phyloP scores from a whole-genome alignment of 78 protist genomes.

The Speleostelium caveatum region DNA sequence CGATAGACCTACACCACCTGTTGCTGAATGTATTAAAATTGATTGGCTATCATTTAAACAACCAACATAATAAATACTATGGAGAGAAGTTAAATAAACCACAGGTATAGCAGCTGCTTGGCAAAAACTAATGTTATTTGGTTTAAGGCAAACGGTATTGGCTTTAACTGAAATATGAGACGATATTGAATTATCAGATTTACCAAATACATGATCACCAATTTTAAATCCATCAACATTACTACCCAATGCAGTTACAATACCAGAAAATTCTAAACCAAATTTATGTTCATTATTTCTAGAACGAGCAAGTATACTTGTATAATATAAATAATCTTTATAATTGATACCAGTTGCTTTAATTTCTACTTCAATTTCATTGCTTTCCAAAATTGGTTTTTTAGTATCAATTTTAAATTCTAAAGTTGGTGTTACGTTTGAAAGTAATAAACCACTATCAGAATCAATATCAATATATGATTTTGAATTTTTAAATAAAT shows the following conservation, averaged over 20 bases:
- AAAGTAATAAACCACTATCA: background rate
- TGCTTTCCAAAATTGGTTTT: background rate
- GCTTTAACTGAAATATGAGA: background rate
- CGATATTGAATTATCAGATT: background rate
- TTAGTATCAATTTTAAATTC: background rate
- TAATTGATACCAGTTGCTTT: slow-evolving; percentile 6
- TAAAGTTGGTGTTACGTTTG: background rate
- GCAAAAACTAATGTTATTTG: background rate
- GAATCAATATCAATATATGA: background rate
- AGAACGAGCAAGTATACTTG: background rate
- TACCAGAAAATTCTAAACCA: background rate
- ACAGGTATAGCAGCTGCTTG: slow-evolving; percentile 54
- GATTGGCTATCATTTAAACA: background rate
- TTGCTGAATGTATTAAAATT: background rate
- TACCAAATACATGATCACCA: slow-evolving; percentile 9
- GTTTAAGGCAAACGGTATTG: background rate
- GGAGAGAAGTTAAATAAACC: background rate
- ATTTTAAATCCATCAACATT: background rate
- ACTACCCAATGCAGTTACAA: background rate
- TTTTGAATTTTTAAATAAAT: background rate
- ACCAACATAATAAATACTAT: background rate
- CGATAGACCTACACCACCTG: background rate
- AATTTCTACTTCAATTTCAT: background rate
- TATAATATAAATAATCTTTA: background rate
- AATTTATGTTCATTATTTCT: background rate